Evolutionary conservation across 768 basidiomycete species (phyloP).

Genomic region (Strobilomyces confusus): DNA sequence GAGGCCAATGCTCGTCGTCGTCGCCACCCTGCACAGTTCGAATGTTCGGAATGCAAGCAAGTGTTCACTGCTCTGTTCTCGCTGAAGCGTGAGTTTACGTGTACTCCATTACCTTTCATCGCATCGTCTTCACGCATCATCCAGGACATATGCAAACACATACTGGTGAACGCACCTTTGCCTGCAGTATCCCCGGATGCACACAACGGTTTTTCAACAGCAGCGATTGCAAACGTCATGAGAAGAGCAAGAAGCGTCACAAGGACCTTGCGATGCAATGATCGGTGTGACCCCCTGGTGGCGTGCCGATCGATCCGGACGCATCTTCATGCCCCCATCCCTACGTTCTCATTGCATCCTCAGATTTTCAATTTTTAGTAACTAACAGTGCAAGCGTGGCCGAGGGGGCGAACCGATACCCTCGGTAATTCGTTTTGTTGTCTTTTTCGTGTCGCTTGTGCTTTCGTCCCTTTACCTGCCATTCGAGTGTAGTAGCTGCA

Average conservation of each 20-base stretch:
- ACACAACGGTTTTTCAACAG: conserved; percentile 28
- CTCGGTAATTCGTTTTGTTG: too few species aligned
- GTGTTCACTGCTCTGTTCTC: conserved; percentile 31
- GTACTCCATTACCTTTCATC: not conserved
- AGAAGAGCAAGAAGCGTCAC: conserved; percentile 32
- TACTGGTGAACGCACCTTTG: conserved; percentile 24
- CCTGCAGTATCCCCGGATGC: conserved; percentile 25
- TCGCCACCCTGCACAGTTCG: conserved; percentile 22
- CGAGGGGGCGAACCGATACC: too few species aligned
- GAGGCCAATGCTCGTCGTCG: conserved; percentile 31
- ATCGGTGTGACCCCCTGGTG: conserved; percentile 10
- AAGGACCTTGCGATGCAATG: conserved; percentile 16
- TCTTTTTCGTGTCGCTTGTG: too few species aligned
- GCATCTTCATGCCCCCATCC: too few species aligned
- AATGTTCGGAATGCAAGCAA: conserved; percentile 19
- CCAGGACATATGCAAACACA: conserved; percentile 30
- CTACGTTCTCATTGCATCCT: too few species aligned
- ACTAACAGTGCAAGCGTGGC: too few species aligned
- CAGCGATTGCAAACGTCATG: conserved; percentile 33
- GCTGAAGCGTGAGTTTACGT: conserved; percentile 28
- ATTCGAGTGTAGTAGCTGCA: too few species aligned
- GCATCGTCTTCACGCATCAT: conserved; percentile 8
- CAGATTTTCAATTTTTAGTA: too few species aligned
- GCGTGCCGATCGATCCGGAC: conserved; percentile 27
- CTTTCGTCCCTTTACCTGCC: too few species aligned